Base-by-base conservation (phyloP, 139 green algal species). In the Tetradesmus lagerheimii region DNA sequence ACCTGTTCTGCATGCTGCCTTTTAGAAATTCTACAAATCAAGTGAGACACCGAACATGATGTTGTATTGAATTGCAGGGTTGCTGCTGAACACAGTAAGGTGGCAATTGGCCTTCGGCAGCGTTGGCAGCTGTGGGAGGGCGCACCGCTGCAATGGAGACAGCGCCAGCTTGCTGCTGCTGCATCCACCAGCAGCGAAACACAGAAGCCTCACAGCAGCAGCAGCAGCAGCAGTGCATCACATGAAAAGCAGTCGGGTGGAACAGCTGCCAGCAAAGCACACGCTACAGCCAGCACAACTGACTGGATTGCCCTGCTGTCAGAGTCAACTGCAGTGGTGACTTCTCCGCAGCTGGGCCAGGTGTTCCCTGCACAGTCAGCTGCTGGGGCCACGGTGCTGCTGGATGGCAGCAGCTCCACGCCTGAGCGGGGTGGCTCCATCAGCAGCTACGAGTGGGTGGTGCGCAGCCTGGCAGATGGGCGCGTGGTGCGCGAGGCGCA, bases 241-340 rank as follows among this genome's bases (percentile, higher is more conserved):
- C 1, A 4, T 11, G 6, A 14, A 78, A 37, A 34, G 77, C 25
- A 34, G 37, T 6, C 38, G 35, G 37, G 20, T 83, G 37, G 37
- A 1, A 35, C 38, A 14, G 76, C 76, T n/a, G 76, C 20, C 11
- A 31, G 57, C 14, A 5, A n/a, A 71, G 57, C 57, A 71, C 27
- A 84, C 23, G 39, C 78, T 15, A 25, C 78, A 37, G 39, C 39
- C 39, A n/a, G 27, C 62, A 34, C 62, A 31, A 88, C 71, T 16
- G 83, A 88, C 64, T 88, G 83, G 83, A 88, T 88, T 64, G 83
- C 64, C 15, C 37, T 62, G 4, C 38, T 88, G 35, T 62, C 38
- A 15, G 37, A 80, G 37, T n/a, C 83, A 11, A 88, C 62, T 38
- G 62, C 83, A 29, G 38, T 88, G 4, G 53, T 89, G 18, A 57